Evolutionary conservation across 306 rosid genomes (phyloP).

Genomic region (Fragaria vesca): DNA sequence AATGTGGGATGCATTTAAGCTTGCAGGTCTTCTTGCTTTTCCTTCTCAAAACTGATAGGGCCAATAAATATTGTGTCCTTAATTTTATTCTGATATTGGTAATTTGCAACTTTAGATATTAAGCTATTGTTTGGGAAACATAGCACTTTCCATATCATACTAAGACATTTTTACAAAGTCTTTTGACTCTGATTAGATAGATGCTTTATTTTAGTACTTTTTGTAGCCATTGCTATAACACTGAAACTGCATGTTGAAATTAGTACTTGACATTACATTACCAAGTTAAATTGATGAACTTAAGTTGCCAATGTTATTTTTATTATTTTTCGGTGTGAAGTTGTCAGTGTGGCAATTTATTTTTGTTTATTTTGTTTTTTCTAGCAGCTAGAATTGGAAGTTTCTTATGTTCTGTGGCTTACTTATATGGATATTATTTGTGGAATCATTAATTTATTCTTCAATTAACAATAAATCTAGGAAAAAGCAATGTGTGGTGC

Average conservation of each 20-base stretch:
- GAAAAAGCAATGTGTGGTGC: conserved; percentile 75
- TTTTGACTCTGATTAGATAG: background rate
- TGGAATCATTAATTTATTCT: conserved; percentile 16
- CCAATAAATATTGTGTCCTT: background rate
- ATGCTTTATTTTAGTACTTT: background rate
- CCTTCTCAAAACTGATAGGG: conserved; percentile 2
- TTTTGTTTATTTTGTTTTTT: background rate
- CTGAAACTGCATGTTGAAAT: conserved; percentile 14
- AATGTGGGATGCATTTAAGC: conserved; percentile 83
- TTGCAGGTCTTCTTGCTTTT: conserved; percentile 55
- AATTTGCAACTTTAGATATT: background rate
- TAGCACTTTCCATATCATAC: conserved; percentile 10
- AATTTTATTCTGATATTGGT: conserved; percentile 3
- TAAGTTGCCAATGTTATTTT: background rate
- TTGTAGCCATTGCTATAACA: conserved; percentile 2
- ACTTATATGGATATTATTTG: conserved; percentile 9
- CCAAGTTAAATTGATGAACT: background rate
- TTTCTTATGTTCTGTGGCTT: background rate
- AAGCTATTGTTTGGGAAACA: background rate
- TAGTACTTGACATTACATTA: conserved; percentile 11
- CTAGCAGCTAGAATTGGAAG: conserved; percentile 4
- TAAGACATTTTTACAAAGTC: background rate
- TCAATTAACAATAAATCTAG: conserved; percentile 38
- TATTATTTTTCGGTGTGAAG: background rate
- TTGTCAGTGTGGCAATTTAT: background rate